Percentiles rank a stretch among this genome's conserved stretches.
Conservation (phyloP, 2,329 filamentous ascomycete genomes). For the Truncatella angustata region DNA sequence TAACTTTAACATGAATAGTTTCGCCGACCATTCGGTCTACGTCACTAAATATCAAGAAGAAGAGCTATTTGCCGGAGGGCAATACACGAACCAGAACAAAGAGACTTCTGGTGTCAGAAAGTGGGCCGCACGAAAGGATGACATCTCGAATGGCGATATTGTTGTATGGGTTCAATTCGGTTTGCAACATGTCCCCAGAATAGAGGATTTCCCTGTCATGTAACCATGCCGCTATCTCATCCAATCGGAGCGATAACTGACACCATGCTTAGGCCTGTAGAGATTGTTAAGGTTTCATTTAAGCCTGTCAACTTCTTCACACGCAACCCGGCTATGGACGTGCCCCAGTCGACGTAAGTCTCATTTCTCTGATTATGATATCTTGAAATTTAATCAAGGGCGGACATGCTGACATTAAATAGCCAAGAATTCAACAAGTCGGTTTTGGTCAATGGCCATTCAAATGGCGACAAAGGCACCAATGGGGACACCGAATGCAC, state of each 20-base stretch:
- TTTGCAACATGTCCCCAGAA: conserved; percentile 3
- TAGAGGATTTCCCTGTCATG: conserved; percentile 10
- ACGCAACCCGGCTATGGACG: conserved; percentile 8
- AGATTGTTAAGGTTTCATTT: conserved; percentile 6
- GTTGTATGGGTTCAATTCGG: conserved; percentile 7
- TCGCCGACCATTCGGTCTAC: conserved; percentile 6
- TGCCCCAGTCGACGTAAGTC: conserved; percentile 6
- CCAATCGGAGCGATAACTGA: too few relatives aligned
- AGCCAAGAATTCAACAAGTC: conserved; percentile 9
- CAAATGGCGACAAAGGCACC: background rate
- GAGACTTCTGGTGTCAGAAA: conserved; percentile 5
- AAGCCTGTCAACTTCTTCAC: conserved; percentile 9
- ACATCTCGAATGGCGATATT: conserved; percentile 4
- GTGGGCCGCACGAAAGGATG: conserved; percentile 3
- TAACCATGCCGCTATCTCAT: background rate
- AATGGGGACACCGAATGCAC: background rate
- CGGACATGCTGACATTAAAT: background rate
- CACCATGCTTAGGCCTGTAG: conserved; percentile 3
- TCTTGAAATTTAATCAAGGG: too few relatives aligned
- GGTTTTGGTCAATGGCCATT: background rate
- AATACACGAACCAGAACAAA: conserved; percentile 9
- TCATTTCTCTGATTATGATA: too few relatives aligned
- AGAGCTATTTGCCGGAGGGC: conserved; percentile 3
- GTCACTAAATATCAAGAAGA: conserved; percentile 9
- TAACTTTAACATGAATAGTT: background rate